A percentile compares a stretch with the other conserved stretches of the same genome.
These are phyloP conservation scores for Candida palmyrensis DNA, from an alignment of 805 yeast species.

Conservation along the genomic window DNA sequence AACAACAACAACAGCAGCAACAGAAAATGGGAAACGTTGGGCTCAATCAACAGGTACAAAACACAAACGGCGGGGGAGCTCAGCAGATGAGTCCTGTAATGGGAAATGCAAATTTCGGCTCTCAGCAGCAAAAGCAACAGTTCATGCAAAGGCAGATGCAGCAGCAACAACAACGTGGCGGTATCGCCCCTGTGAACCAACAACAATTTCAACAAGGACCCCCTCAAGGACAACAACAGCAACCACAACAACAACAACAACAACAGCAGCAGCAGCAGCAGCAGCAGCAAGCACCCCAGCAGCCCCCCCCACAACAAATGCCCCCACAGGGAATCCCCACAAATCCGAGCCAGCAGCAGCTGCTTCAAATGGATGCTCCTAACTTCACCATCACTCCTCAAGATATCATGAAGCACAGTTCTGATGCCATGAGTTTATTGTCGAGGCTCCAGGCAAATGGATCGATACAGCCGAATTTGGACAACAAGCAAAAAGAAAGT, in stretches of 20 bases:
- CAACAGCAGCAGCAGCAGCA: slow-evolving; percentile 25
- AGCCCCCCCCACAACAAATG: slow-evolving; percentile 24
- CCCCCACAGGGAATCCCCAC: slow-evolving; percentile 15
- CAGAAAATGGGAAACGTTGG: slow-evolving; percentile 10
- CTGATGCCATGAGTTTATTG: slow-evolving; percentile 37
- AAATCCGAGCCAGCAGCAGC: slow-evolving; percentile 18
- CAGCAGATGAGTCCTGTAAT: slow-evolving; percentile 4
- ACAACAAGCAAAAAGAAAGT: slow-evolving; percentile 31
- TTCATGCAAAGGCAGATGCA: slow-evolving; percentile 32
- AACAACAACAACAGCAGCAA: slow-evolving; percentile 35
- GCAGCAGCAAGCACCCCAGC: slow-evolving; percentile 18
- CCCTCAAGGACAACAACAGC: slow-evolving; percentile 18
- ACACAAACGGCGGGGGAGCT: slow-evolving; percentile 1
- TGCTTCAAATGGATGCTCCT: slow-evolving; percentile 20
- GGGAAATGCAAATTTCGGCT: slow-evolving; percentile 19
- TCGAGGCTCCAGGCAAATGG: slow-evolving; percentile 31
- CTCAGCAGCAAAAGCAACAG: slow-evolving; percentile 36
- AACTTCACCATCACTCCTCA: slow-evolving; percentile 30
- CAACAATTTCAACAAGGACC: slow-evolving; percentile 4
- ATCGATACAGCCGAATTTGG: slow-evolving; percentile 28
- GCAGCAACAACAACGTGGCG: slow-evolving; percentile 20
- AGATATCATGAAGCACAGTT: slow-evolving; percentile 32
- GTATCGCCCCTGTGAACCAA: no score
- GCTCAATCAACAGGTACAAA: slow-evolving; percentile 7
- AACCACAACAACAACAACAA: slow-evolving; percentile 25